Evolutionary conservation across 2,329 filamentous ascomycete genomes (phyloP), one percentile per base, ranked within the genome.

Genomic region (Volutella citrinella): DNA sequence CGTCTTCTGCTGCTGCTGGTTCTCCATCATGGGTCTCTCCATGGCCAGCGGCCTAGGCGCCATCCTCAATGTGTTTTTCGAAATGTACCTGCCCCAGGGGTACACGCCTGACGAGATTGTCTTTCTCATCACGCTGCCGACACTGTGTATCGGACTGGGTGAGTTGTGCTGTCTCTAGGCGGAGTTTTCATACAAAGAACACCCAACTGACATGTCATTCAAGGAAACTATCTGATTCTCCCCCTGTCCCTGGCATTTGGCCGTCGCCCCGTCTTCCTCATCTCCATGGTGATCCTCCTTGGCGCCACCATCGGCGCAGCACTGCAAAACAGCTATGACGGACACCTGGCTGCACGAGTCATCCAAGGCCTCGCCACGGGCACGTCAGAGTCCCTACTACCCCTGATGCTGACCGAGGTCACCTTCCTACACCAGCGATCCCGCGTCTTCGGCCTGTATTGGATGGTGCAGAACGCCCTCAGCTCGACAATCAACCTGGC

Each of bases 341-440:
- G 19, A 9, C 34, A 27, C 7, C 27, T 36, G 12, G 27, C 25
- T 10, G 20, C 26, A 17, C 23, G 31, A 8, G 24, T 34, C 14
- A 8, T 34, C 17, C 30, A 32, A 14, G 30, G 30, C 7, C 16
- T 38, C 12, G 29, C 29, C 4, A 32, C 34, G 5, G 34, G 34
- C 9, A 30, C 29, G 5, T 32, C 34, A 6, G 34, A 37, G 24
- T 37, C 34, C 6, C 25, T 37, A 6, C 25, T 37, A 10, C 34
- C 34, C 3, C 20, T 37, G 18, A 37, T 37, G 34, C 20, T 37
- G 12, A 37, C 34, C n/a, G 34, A 37, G 9, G 29, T 37, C 11
- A 37, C 34, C 5, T 37, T 32, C 13, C 34, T 37, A 10, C 34
- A 37, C n/a, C 29, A 37, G 16, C 34, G 34, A 6, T 24, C 22